These are phyloP conservation scores for Cryphonectria japonica DNA, from an alignment of 2,329 filamentous ascomycete species.

Conservation along the genomic window DNA sequence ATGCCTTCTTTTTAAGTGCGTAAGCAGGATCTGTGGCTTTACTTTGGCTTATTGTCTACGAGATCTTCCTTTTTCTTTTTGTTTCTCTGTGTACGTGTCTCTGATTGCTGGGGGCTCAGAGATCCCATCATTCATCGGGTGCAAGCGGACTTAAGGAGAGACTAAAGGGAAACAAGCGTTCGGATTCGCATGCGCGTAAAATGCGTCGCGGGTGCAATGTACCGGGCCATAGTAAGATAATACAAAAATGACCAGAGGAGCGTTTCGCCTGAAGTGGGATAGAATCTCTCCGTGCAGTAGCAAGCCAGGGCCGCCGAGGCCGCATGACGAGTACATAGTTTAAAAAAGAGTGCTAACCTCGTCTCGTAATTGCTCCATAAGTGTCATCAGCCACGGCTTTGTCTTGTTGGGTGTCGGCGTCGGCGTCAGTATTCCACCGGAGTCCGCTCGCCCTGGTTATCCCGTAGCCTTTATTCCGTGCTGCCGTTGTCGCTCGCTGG, in stretches of 20 bases:
- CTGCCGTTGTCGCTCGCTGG: background rate
- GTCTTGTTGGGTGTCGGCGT: background rate
- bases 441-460: background rate
- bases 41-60: background rate
- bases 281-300: background rate
- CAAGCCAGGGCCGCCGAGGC: background rate
- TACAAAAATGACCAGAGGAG: background rate
- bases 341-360: background rate
- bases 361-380: background rate
- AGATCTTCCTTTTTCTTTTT: background rate
- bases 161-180: background rate
- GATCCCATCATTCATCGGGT: constrained; percentile 1
- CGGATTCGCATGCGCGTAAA: background rate
- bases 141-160: constrained; percentile 16
- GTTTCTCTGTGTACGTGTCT: background rate
- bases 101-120: too few species aligned
- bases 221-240: background rate
- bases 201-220: background rate
- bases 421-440: constrained; percentile 15
- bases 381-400: background rate
- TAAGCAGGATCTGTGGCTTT: background rate
- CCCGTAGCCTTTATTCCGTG: background rate
- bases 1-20: background rate
- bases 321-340: background rate
- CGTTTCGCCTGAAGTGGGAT: background rate